Evolutionary conservation across 345 rosid species (phyloP), one percentile per base, ranked within the genome.

Genomic region (Clarkia xantiana): DNA sequence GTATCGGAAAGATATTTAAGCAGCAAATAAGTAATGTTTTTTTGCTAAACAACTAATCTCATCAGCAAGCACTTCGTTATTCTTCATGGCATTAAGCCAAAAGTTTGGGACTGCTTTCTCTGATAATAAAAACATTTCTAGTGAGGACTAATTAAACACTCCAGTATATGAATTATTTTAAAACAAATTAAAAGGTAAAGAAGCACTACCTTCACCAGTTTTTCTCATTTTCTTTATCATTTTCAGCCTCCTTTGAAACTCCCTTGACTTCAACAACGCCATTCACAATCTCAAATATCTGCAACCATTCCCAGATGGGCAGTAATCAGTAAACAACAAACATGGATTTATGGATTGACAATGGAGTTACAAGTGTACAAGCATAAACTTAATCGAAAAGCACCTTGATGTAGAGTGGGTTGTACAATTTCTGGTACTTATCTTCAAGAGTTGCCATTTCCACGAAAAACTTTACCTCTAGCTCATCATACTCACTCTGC

Each of bases 41-140:
- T 29, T 1, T 29, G 36, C 36, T 11, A 22, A 48, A 40, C n/a
- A n/a, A 60, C 73, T 2, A 43, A 84, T 97, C 95, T 87, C 99
- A 53, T 87, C 94, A 40, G 75, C 71, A 4, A 84, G 69, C 40
- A 87, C 94, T 57, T 87, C 99, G 67, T 93, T 93, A 66, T 82
- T 93, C 69, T 84, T 93, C 88, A 93, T 69, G 11, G 97, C 97
- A 55, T 36, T 70, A 15, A 84, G 81, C 99, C 99, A 93, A 62
- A 93, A 93, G 38, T 80, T 77, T 14, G 99, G 99, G 14, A 93
- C 96, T 64, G 97, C 97, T 71, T 84, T 84, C 56, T 76, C 99
- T 87, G 78, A 61, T 18, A 40, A 11, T 4, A 36, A 45, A 45
- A 19, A 38, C 17, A 13, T 2, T 14, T 29, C 6, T 5, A 29